Base-by-base conservation (phyloP, 305 asterid genomes). In the Striga hermonthica region DNA sequence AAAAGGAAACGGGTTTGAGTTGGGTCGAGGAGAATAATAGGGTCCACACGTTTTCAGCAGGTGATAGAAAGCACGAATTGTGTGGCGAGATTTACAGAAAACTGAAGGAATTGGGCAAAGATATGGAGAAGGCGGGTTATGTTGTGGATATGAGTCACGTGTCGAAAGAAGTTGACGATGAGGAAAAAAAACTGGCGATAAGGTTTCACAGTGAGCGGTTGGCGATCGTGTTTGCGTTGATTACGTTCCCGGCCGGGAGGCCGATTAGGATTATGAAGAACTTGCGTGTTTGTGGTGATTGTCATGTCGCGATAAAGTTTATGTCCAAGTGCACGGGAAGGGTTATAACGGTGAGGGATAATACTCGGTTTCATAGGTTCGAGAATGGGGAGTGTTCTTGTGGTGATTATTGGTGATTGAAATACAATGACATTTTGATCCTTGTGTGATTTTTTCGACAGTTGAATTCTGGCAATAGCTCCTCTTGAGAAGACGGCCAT, bases 1-100 rank as follows among this genome's bases (percentile, higher is more conserved):
- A 82, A 57, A 90, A 90, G 74, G 97, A 90, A 79, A 87, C 95
- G 7, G 97, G 95, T 49, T 72, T 85, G 79, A 90, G 95, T 65
- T 87, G 95, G 95, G 90, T 90, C 11, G 95, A 87, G 66, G 95
- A 82, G 60, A 88, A 84, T 16, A 90, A 86, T 74, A 81, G 67
- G 73, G 77, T 87, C n/a, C 91, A 87, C 72, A 77, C 84, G 11
- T 87, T 90, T 80, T 84, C 91, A 40, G 85, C 95, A n/a, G 95
- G 95, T 39, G 95, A 87, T 47, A 73, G 90, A 73, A 39, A 69
- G 0, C 85, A 87, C 22, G 81, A 73, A 13, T 75, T 78, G 12
- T 75, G 73, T 0, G 69, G 75, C 38, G 88, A 85, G 71, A 90
- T 90, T 34, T 87, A 85, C 7, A 11, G 74, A 44, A 90, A 85